Evolutionary conservation across 2,329 filamentous ascomycete genomes (phyloP).

Genomic region (Pseudopithomyces chartarum): DNA sequence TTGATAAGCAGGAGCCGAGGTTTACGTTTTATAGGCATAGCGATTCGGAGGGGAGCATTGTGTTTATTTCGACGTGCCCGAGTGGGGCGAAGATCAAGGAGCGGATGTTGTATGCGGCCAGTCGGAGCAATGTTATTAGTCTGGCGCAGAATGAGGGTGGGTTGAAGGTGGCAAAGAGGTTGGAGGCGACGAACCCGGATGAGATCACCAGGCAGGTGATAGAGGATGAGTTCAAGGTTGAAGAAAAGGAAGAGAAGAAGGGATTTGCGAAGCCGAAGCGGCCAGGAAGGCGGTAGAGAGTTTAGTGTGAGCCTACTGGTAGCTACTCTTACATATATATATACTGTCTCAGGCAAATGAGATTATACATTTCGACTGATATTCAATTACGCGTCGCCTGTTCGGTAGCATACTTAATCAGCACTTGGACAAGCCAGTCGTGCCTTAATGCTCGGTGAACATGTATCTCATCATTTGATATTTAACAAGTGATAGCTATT

Average conservation of each 20-base stretch:
- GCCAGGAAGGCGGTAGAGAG: conserved; percentile 64
- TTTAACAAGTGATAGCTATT: too few species aligned
- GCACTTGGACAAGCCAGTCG: too few species aligned
- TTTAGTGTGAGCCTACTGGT: neutral
- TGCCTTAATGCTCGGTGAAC: too few species aligned
- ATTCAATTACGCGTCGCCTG: too few species aligned
- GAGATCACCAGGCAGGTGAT: conserved; percentile 73
- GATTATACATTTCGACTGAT: too few species aligned
- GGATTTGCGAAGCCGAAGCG: conserved; percentile 80
- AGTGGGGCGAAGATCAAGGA: conserved; percentile 75
- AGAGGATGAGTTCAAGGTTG: conserved; percentile 69
- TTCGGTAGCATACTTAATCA: too few species aligned
- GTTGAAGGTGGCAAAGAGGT: conserved; percentile 69
- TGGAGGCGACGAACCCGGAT: conserved; percentile 67
- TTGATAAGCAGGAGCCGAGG: conserved; percentile 71
- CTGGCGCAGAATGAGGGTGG: conserved; percentile 69
- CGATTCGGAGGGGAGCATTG: conserved; percentile 60
- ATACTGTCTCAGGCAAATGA: too few species aligned
- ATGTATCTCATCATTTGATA: too few species aligned
- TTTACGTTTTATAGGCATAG: conserved; percentile 80
- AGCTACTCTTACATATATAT: neutral
- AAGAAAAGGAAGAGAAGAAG: conserved; percentile 70
- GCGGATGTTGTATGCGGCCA: conserved; percentile 80
- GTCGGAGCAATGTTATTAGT: conserved; percentile 63
- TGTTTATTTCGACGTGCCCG: conserved; percentile 86